Conservation (phyloP, 2,329 filamentous ascomycete species). For the Exserohilum rostratum region DNA sequence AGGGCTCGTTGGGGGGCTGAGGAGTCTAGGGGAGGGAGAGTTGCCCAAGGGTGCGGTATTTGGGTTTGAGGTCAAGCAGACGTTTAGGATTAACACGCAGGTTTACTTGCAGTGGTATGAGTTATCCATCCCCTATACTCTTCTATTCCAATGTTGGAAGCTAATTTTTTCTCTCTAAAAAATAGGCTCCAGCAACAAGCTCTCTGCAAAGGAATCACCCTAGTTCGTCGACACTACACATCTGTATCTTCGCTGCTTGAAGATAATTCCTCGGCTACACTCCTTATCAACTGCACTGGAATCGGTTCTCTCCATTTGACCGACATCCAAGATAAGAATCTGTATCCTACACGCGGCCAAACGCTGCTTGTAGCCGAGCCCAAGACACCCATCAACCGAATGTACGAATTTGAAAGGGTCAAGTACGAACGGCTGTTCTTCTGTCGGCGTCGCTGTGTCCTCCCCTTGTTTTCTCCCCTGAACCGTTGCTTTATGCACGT, state of each 20-base stretch:
- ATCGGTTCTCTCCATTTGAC: slow-evolving; percentile 76
- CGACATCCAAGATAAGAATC: slow-evolving; percentile 76
- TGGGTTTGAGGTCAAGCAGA: slow-evolving; percentile 44
- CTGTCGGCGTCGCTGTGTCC: too few species aligned
- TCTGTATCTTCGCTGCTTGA: slow-evolving; percentile 73
- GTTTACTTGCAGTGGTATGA: slow-evolving; percentile 45
- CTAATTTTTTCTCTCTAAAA: too few species aligned
- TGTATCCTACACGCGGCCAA: slow-evolving; percentile 80
- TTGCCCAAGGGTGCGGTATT: slow-evolving; percentile 46
- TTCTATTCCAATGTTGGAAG: too few species aligned
- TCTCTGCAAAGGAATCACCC: slow-evolving; percentile 70
- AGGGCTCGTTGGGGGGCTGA: slow-evolving; percentile 48
- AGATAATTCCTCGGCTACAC: slow-evolving; percentile 66
- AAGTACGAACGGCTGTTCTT: slow-evolving; percentile 5
- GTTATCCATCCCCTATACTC: too few species aligned
- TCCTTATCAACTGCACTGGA: slow-evolving; percentile 86
- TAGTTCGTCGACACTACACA: slow-evolving; percentile 51
- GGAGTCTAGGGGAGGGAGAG: slow-evolving; percentile 32
- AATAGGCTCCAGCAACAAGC: slow-evolving; percentile 64
- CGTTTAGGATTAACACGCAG: slow-evolving; percentile 50
- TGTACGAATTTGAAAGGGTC: slow-evolving; percentile 39
- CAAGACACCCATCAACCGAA: slow-evolving; percentile 45
- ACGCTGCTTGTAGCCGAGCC: slow-evolving; percentile 72
- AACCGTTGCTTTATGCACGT: background rate
- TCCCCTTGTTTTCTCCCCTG: background rate